phyloP scores from a whole-genome alignment of 345 rosid genomes.

The Linum tenue region DNA sequence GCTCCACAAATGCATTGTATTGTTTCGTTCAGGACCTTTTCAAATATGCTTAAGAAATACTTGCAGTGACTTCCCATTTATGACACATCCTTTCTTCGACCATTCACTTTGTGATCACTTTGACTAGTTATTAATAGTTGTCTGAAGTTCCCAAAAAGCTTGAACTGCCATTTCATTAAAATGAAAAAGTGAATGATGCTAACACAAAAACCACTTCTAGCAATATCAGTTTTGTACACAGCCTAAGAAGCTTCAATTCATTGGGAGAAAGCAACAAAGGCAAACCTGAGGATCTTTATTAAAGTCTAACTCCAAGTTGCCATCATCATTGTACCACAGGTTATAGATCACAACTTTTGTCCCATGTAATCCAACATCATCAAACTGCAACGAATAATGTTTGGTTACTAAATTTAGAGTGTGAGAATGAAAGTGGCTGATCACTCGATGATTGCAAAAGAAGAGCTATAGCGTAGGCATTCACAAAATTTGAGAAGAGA shows the following conservation, averaged over 20 bases:
- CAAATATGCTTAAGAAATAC: too few species aligned
- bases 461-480: background rate
- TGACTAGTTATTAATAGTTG: too few species aligned
- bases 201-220: background rate
- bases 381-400: conserved; percentile 48
- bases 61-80: too few species aligned
- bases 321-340: conserved; percentile 65
- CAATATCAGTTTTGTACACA: background rate
- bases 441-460: background rate
- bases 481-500: background rate
- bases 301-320: conserved; percentile 68
- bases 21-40: too few species aligned
- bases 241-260: background rate
- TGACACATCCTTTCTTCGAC: too few species aligned
- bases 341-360: conserved; percentile 84
- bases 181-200: too few species aligned
- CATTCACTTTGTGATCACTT: too few species aligned
- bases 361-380: conserved; percentile 68
- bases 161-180: too few species aligned
- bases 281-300: conserved; percentile 53
- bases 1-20: too few species aligned
- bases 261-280: background rate
- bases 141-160: too few species aligned
- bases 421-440: background rate
- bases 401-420: conserved; percentile 12